Percentiles rank a stretch among this genome's conserved stretches.
Conservation (phyloP, 352 stramenopile genomes). For the Globisporangium ultimum region DNA sequence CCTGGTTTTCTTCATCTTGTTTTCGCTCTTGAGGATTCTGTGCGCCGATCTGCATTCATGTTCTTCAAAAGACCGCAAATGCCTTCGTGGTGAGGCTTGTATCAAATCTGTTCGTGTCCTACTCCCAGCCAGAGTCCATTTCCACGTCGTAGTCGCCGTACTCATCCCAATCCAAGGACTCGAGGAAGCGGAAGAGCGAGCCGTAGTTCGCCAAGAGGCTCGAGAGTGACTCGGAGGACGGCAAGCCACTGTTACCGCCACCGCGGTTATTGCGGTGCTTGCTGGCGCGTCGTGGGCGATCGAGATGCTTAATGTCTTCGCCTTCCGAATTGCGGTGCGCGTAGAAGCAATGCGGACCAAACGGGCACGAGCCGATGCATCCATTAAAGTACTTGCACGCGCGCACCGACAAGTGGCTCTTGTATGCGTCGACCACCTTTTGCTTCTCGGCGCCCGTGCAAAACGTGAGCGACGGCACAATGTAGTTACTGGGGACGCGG, state of each 20-base stretch:
- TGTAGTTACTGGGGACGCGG: slow-evolving; percentile 65
- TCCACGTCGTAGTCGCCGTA: slow-evolving; percentile 20
- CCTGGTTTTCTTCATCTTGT: too few relatives aligned
- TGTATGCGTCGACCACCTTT: slow-evolving; percentile 63
- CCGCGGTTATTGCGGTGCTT: slow-evolving; percentile 16
- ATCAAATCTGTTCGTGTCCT: neutral
- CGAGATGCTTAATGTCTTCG: slow-evolving; percentile 62
- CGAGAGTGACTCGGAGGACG: slow-evolving; percentile 23
- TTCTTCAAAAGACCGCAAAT: too few relatives aligned
- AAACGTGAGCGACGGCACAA: slow-evolving; percentile 78
- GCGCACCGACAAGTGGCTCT: slow-evolving; percentile 64
- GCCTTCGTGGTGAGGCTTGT: neutral
- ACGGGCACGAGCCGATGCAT: slow-evolving; percentile 61
- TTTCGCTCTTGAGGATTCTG: too few relatives aligned
- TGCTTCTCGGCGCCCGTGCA: slow-evolving; percentile 58
- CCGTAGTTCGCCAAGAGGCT: slow-evolving; percentile 59
- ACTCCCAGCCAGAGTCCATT: slow-evolving; percentile 4
- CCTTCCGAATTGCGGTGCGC: slow-evolving; percentile 58
- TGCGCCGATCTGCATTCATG: too few relatives aligned
- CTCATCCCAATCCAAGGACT: slow-evolving; percentile 57
- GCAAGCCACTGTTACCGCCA: slow-evolving; percentile 2
- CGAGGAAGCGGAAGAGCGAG: slow-evolving; percentile 62
- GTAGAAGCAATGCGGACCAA: slow-evolving; percentile 75
- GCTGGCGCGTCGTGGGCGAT: slow-evolving; percentile 26
- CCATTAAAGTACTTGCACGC: slow-evolving; percentile 84